Conservation (phyloP, 1,284 basidiomycete genomes). For the Boletus holoroseus region DNA sequence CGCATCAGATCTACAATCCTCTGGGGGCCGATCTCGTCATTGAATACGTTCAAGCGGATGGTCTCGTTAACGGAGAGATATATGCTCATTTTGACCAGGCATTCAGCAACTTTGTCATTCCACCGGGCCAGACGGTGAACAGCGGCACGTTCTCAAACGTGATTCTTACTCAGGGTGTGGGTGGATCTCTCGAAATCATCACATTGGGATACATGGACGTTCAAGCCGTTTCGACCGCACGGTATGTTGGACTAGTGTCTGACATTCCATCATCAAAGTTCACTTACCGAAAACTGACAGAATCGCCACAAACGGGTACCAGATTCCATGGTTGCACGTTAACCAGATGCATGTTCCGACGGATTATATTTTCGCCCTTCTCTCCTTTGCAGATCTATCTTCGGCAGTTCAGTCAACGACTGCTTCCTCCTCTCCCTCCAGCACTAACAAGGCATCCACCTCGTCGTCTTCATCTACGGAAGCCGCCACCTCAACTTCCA, state of each 20-base stretch:
- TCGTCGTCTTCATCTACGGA: not conserved
- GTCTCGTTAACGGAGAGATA: slow-evolving; percentile 44
- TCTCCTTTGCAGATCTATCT: slow-evolving; percentile 23
- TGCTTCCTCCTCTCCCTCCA: slow-evolving; percentile 3
- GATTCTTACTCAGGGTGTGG: slow-evolving; percentile 50
- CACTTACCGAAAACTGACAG: slow-evolving; percentile 17
- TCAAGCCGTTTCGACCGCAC: slow-evolving; percentile 43
- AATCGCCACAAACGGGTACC: slow-evolving; percentile 47
- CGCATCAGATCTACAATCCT: slow-evolving; percentile 48
- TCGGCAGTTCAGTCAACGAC: slow-evolving; percentile 16
- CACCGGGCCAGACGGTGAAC: slow-evolving; percentile 52
- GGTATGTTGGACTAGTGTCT: slow-evolving; percentile 22
- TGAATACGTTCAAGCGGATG: slow-evolving; percentile 52
- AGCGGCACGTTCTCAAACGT: slow-evolving; percentile 53
- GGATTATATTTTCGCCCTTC: slow-evolving; percentile 32
- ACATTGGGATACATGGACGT: slow-evolving; percentile 51
- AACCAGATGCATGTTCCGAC: slow-evolving; percentile 45
- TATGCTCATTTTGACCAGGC: slow-evolving; percentile 54
- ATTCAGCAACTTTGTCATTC: slow-evolving; percentile 53
- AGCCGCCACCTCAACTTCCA: not conserved
- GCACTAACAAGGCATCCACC: not conserved
- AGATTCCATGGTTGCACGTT: slow-evolving; percentile 54
- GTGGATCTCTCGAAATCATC: slow-evolving; percentile 51
- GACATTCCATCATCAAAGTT: not conserved
- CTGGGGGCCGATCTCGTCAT: slow-evolving; percentile 52